Evolutionary conservation across 1,284 basidiomycete species (phyloP).

Genomic region (Sporisorium scitamineum): DNA sequence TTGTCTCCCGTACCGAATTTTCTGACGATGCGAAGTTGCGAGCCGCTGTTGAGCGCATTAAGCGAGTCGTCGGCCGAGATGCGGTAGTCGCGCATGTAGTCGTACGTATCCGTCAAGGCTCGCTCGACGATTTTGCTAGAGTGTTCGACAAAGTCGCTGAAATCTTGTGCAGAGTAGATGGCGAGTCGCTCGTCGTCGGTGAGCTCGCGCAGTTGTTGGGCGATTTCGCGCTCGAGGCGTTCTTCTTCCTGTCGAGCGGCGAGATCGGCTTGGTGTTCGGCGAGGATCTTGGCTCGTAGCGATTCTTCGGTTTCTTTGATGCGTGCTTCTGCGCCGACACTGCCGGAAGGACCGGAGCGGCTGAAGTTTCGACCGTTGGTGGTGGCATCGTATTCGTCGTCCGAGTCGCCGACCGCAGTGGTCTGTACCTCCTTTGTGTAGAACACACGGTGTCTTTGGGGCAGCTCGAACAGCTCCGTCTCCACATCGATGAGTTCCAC

Average conservation of each 20-base stretch:
- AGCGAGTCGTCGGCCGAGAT: constrained; percentile 80
- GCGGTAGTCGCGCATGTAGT: constrained; percentile 95
- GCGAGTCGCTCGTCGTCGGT: constrained; percentile 84
- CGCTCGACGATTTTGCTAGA: constrained; percentile 95
- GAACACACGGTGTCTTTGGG: constrained; percentile 83
- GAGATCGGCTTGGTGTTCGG: constrained; percentile 62
- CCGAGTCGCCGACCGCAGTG: constrained; percentile 67
- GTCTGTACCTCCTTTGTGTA: constrained; percentile 92
- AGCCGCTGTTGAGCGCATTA: constrained; percentile 60
- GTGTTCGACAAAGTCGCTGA: constrained; percentile 90
- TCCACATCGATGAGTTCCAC: constrained; percentile 82
- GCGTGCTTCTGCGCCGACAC: constrained; percentile 30
- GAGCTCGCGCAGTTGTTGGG: constrained; percentile 86
- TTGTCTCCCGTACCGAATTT: constrained; percentile 59
- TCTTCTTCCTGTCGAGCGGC: constrained; percentile 73
- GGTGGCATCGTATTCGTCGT: constrained; percentile 71
- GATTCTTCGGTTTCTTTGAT: constrained; percentile 33
- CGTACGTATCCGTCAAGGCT: constrained; percentile 94
- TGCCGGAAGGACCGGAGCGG: constrained; percentile 77
- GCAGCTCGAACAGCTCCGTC: constrained; percentile 87
- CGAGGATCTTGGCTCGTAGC: constrained; percentile 39
- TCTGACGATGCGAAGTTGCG: constrained; percentile 43
- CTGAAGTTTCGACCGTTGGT: not conserved
- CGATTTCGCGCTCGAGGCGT: constrained; percentile 75
- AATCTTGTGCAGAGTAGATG: constrained; percentile 86